phyloP scores from a whole-genome alignment of 176 grass and related monocot species.

The Chrysopogon serrulatus region DNA sequence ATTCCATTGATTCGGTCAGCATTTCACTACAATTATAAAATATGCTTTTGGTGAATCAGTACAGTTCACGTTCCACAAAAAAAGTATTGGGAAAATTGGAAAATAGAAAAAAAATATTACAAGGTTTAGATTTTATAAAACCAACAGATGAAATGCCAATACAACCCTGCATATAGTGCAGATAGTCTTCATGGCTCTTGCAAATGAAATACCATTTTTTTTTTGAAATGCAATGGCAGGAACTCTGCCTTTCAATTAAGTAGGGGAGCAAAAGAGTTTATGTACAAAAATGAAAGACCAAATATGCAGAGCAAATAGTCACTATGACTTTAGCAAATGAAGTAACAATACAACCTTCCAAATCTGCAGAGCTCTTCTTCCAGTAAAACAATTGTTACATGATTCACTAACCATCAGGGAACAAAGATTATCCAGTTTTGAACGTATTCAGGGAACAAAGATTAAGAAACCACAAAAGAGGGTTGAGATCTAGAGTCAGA shows the following conservation, averaged over 20 bases:
- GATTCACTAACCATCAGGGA: not conserved
- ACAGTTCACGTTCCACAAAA: not conserved
- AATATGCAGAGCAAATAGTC: not conserved
- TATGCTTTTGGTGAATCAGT: not conserved
- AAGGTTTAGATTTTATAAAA: not conserved
- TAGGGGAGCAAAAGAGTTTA: no score
- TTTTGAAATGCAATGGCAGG: no score
- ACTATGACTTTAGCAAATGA: not conserved
- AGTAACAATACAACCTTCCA: not conserved
- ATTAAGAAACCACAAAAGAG: not conserved
- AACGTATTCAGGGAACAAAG: not conserved
- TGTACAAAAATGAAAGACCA: not conserved
- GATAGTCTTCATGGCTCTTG: not conserved
- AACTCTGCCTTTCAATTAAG: no score
- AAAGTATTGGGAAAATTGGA: not conserved
- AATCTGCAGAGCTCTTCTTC: not conserved
- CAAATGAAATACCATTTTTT: not conserved
- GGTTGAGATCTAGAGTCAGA: not conserved
- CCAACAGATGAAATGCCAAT: not conserved
- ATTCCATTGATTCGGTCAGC: not conserved
- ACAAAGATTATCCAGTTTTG: not conserved
- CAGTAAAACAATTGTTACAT: not conserved
- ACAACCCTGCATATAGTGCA: not conserved
- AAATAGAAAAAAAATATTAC: not conserved
- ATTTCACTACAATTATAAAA: not conserved